These are phyloP conservation scores for Ceratocystis lukuohia DNA, from an alignment of 2,329 filamentous ascomycete genomes.

Conservation along the genomic window DNA sequence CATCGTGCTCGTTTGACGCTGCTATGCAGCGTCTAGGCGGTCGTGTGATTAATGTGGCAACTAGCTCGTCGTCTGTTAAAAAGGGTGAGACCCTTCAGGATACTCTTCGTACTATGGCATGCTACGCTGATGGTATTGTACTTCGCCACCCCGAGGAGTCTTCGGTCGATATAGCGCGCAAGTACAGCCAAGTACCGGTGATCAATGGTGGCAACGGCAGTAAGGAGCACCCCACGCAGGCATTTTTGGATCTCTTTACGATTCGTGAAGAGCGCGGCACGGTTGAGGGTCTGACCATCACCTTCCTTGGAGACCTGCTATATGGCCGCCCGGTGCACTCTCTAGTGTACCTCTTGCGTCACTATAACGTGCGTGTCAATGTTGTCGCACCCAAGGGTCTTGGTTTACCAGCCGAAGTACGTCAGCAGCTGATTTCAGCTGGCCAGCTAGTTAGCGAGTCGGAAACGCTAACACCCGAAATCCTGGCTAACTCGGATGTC, in stretches of 20 bases:
- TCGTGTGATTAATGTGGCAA: slow-evolving; percentile 67
- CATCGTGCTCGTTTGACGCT: slow-evolving; percentile 88
- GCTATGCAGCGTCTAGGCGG: slow-evolving; percentile 97
- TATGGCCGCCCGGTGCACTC: slow-evolving; percentile 95
- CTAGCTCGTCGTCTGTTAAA: slow-evolving; percentile 72
- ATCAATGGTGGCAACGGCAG: slow-evolving; percentile 97
- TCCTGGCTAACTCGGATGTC: slow-evolving; percentile 75
- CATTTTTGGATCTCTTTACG: slow-evolving; percentile 93
- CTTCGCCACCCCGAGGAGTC: slow-evolving; percentile 78
- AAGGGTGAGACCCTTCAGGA: slow-evolving; percentile 94
- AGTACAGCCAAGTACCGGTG: slow-evolving; percentile 78
- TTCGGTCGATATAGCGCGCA: slow-evolving; percentile 68
- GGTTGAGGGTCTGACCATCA: slow-evolving; percentile 88
- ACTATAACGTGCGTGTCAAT: slow-evolving; percentile 91
- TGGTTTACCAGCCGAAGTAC: slow-evolving; percentile 60
- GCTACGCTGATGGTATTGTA: slow-evolving; percentile 92
- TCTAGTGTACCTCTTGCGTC: slow-evolving; percentile 79
- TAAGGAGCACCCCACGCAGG: slow-evolving; percentile 93
- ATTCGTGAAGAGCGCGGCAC: slow-evolving; percentile 96
- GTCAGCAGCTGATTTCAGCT: slow-evolving; percentile 54
- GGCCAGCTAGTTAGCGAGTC: slow-evolving; percentile 68
- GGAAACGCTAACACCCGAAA: slow-evolving; percentile 69
- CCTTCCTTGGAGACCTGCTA: slow-evolving; percentile 83
- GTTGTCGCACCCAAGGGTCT: slow-evolving; percentile 75
- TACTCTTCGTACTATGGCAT: slow-evolving; percentile 81